Evolutionary conservation across 371 early-diverging fungal species (phyloP), one percentile per base, ranked within the genome.

Genomic region (Mortierella sp.): DNA sequence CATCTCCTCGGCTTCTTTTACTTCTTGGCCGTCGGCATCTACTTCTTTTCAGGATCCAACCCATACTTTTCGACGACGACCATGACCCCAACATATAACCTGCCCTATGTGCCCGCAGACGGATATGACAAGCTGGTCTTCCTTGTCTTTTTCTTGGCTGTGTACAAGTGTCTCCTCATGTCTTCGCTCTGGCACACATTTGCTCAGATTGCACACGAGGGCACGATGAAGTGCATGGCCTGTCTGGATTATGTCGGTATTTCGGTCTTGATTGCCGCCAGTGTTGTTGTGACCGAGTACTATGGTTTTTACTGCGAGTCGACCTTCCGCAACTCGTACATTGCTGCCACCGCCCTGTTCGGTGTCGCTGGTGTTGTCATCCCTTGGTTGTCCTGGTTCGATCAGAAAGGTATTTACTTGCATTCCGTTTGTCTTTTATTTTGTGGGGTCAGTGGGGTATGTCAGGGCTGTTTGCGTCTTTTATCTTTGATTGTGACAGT

Each of bases 221-320:
- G 83, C 35, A 89, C 93, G 56, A 93, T 93, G 83, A 88, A 89
- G 46, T 93, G 92, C 76, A 91, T 93, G 74, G 94, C 93, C 35
- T 92, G 92, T 35, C 79, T 95, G 55, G 95, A 95, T 79, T 95
- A 93, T 82, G 92, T 94, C 75, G 95, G 95, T 11, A 95, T 95
- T 68, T 89, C 94, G 7, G 89, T 93, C 58, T 81, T 95, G 55
- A 95, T 95, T 74, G 91, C 92, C 5, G 94, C 94, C 35, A 91
- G 92, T 6, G 90, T 92, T 12, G 84, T 92, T 5, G 88, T 92
- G 35, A 91, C 91, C 21, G 92, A 91, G 71, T 93, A 94, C 82
- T 94, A 92, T 86, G 92, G 93, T 5, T 94, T 91, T 56, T 95
- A 95, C 72, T 94, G 95, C 81, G 86, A 89, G 21, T 83, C 91